These are phyloP conservation scores for Logfia minima DNA, from an alignment of 129 eudicot genomes.

Conservation along the genomic window DNA sequence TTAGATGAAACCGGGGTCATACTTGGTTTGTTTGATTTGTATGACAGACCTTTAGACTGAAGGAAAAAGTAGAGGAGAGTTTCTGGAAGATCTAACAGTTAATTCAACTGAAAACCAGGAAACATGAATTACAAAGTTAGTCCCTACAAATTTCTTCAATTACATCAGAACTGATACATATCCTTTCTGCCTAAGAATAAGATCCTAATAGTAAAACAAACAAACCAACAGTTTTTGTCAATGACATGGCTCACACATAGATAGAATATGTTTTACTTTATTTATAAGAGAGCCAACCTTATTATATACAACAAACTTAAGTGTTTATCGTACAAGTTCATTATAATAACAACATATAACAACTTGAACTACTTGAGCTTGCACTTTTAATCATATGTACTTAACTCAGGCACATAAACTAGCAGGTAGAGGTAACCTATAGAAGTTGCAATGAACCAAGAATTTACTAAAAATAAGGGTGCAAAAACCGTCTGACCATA, in stretches of 20 bases:
- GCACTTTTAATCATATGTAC: background rate
- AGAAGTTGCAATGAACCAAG: background rate
- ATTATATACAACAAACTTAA: background rate
- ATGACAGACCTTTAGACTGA: background rate
- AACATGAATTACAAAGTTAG: slow-evolving; percentile 17
- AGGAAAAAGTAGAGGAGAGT: background rate
- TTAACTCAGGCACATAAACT: background rate
- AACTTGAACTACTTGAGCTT: background rate
- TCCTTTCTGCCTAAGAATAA: too few species aligned
- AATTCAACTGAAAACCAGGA: slow-evolving; percentile 19
- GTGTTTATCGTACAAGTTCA: background rate
- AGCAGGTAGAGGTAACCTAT: background rate
- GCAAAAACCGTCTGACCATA: too few species aligned
- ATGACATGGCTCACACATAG: background rate
- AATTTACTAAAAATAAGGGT: too few species aligned
- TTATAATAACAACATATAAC: background rate
- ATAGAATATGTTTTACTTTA: background rate
- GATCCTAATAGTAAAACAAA: too few species aligned
- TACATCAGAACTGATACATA: background rate
- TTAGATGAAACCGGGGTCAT: slow-evolving; percentile 63
- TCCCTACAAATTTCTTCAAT: background rate
- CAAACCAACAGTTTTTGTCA: background rate
- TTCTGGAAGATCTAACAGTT: background rate
- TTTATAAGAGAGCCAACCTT: background rate
- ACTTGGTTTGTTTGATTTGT: background rate